Conservation (phyloP, 1,284 basidiomycete genomes). For the Sporisorium reilianum region DNA sequence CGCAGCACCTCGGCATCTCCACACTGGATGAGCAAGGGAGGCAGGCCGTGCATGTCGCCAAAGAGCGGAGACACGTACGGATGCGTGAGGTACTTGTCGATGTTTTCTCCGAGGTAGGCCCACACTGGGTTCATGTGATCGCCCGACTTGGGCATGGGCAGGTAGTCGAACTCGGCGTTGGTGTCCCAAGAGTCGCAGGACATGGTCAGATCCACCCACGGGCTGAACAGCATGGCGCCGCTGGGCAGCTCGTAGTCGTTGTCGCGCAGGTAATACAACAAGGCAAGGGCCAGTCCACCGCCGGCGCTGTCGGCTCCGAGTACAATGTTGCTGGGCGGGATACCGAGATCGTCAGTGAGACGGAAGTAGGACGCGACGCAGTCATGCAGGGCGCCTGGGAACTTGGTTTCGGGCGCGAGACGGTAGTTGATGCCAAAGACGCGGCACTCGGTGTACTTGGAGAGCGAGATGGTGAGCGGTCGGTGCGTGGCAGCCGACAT, state of each 20-base stretch:
- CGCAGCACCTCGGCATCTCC: slow-evolving; percentile 94
- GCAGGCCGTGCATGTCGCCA: slow-evolving; percentile 86
- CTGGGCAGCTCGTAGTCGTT: slow-evolving; percentile 65
- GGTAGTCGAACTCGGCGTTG: slow-evolving; percentile 76
- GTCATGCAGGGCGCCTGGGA: slow-evolving; percentile 94
- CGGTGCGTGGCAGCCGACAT: slow-evolving; percentile 95
- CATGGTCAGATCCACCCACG: slow-evolving; percentile 81
- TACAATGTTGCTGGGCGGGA: slow-evolving; percentile 78
- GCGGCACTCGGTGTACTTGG: slow-evolving; percentile 88
- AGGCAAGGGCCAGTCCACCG: slow-evolving; percentile 85
- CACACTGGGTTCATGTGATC: slow-evolving; percentile 93
- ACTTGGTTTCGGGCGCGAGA: slow-evolving; percentile 90
- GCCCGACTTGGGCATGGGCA: slow-evolving; percentile 73
- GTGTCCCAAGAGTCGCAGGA: slow-evolving; percentile 98
- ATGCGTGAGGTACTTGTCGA: slow-evolving; percentile 88
- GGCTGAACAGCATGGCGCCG: slow-evolving; percentile 68
- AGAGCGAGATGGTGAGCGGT: slow-evolving; percentile 88
- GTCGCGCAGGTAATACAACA: slow-evolving; percentile 84
- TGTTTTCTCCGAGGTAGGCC: slow-evolving; percentile 87
- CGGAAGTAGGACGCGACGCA: slow-evolving; percentile 87
- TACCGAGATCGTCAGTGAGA: slow-evolving; percentile 86
- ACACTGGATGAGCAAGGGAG: slow-evolving; percentile 90
- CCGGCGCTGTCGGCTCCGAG: slow-evolving; percentile 90
- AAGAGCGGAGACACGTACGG: slow-evolving; percentile 90
- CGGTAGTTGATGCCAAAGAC: slow-evolving; percentile 99